Conservation (phyloP, 805 yeast species). For the Pichia occidentalis region DNA sequence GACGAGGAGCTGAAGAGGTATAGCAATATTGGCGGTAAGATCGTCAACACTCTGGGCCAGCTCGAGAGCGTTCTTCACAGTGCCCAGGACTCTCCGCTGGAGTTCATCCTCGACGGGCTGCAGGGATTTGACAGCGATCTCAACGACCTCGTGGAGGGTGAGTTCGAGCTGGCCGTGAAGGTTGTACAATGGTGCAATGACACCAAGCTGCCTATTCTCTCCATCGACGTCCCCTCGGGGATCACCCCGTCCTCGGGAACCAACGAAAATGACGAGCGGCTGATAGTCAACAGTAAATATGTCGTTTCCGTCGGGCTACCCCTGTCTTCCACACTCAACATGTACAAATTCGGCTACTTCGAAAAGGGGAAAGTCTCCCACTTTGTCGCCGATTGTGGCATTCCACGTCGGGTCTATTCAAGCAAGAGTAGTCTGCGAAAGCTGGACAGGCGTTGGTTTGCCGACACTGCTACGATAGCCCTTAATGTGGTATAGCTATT, state of each 20-base stretch:
- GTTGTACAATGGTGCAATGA: conserved; percentile 65
- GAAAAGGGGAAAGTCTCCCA: conserved; percentile 46
- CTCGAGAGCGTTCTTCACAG: conserved; percentile 35
- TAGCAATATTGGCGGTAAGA: conserved; percentile 62
- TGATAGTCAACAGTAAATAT: conserved; percentile 37
- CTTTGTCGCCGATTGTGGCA: conserved; percentile 63
- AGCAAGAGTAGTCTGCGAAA: conserved; percentile 39
- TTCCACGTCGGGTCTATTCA: conserved; percentile 50
- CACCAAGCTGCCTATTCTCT: conserved; percentile 42
- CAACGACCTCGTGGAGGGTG: conserved; percentile 47
- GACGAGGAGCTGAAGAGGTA: conserved; percentile 49
- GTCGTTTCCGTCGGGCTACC: conserved; percentile 73
- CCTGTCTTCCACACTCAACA: conserved; percentile 51
- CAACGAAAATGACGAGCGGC: conserved; percentile 20
- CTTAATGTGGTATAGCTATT: conserved; percentile 6
- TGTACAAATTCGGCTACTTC: conserved; percentile 50
- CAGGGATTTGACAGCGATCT: conserved; percentile 76
- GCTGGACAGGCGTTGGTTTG: conserved; percentile 32
- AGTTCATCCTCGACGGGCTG: conserved; percentile 72
- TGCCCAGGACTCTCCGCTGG: conserved; percentile 61
- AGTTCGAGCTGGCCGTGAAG: conserved; percentile 33
- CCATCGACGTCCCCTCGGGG: conserved; percentile 79
- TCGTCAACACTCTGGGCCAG: conserved; percentile 34
- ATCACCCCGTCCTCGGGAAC: conserved; percentile 77
- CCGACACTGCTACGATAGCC: conserved; percentile 5